phyloP scores from a whole-genome alignment of 805 yeast genomes.

The Yamadazyma insecticola region DNA sequence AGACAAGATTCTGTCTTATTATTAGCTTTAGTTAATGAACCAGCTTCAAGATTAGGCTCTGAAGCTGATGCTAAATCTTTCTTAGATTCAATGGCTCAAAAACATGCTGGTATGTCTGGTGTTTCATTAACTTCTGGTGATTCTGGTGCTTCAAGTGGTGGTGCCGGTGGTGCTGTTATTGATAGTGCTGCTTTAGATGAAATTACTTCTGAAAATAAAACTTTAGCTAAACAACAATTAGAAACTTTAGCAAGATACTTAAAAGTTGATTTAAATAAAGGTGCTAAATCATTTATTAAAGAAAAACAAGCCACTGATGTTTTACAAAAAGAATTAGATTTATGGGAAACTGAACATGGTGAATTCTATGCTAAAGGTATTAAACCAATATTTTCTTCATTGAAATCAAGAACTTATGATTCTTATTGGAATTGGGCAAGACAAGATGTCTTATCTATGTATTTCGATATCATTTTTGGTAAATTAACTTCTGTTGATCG shows the following conservation, averaged over 20 bases:
- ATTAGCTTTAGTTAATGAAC: conserved; percentile 83
- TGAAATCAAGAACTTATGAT: conserved; percentile 94
- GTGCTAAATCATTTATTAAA: conserved; percentile 76
- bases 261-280: conserved; percentile 86
- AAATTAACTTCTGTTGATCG: conserved; percentile 85
- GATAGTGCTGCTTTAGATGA: conserved; percentile 95
- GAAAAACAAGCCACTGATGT: conserved; percentile 82
- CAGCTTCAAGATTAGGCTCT: conserved; percentile 78
- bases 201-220: conserved; percentile 64
- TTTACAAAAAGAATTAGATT: conserved; percentile 86
- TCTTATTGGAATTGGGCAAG: conserved; percentile 99
- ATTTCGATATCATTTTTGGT: conserved; percentile 94
- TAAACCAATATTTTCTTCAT: conserved; percentile 80
- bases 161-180: conserved; percentile 78
- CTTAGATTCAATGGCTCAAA: conserved; percentile 76
- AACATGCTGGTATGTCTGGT: conserved; percentile 82
- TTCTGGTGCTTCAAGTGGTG: conserved; percentile 46
- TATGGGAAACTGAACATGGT: conserved; percentile 81
- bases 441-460: conserved; percentile 91
- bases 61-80: conserved; percentile 89
- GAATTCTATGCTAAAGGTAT: conserved; percentile 92
- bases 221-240: conserved; percentile 70
- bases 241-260: conserved; percentile 94
- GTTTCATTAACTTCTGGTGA: conserved; percentile 67
- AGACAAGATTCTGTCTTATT: conserved; percentile 91